phyloP scores from a whole-genome alignment of 768 basidiomycete genomes.

The Collybiopsis confluens region DNA sequence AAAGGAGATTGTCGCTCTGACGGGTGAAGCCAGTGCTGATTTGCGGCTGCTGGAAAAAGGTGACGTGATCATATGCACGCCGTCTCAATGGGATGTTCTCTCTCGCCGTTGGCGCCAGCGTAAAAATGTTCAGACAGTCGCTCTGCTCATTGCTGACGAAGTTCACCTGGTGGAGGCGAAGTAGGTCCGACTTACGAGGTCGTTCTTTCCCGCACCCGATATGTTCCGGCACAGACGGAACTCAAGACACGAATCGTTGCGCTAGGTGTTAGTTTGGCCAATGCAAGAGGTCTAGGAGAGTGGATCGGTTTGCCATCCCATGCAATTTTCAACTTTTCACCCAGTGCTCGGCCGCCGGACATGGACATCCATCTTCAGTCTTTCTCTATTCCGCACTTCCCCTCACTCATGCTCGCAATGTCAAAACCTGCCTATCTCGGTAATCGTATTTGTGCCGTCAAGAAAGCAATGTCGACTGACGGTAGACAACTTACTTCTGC shows the following conservation, averaged over 20 bases:
- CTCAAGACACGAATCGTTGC: slow-evolving; percentile 92
- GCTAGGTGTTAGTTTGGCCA: slow-evolving; percentile 91
- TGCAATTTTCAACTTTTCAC: slow-evolving; percentile 97
- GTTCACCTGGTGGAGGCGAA: slow-evolving; percentile 90
- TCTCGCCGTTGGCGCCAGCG: slow-evolving; percentile 95
- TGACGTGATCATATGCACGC: slow-evolving; percentile 93
- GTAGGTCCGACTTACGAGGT: slow-evolving; percentile 97
- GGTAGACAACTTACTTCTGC: slow-evolving; percentile 84
- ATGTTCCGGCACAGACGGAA: slow-evolving; percentile 91
- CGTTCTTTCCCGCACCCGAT: slow-evolving; percentile 93
- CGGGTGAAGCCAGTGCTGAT: slow-evolving; percentile 92
- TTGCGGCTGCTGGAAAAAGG: slow-evolving; percentile 84
- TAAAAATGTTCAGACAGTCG: slow-evolving; percentile 93
- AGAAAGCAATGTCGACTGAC: slow-evolving; percentile 92
- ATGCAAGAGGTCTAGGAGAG: slow-evolving; percentile 92
- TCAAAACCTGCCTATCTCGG: slow-evolving; percentile 94
- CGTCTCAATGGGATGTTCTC: slow-evolving; percentile 93
- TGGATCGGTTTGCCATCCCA: slow-evolving; percentile 96
- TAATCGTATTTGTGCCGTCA: slow-evolving; percentile 90
- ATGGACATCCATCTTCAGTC: slow-evolving; percentile 98
- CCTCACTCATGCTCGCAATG: slow-evolving; percentile 98
- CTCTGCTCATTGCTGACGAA: slow-evolving; percentile 91
- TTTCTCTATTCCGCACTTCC: slow-evolving; percentile 96
- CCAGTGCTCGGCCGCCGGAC: slow-evolving; percentile 93
- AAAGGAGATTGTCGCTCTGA: slow-evolving; percentile 90